Base-by-base conservation (phyloP, 768 basidiomycete species). In the Epithele typhae region DNA sequence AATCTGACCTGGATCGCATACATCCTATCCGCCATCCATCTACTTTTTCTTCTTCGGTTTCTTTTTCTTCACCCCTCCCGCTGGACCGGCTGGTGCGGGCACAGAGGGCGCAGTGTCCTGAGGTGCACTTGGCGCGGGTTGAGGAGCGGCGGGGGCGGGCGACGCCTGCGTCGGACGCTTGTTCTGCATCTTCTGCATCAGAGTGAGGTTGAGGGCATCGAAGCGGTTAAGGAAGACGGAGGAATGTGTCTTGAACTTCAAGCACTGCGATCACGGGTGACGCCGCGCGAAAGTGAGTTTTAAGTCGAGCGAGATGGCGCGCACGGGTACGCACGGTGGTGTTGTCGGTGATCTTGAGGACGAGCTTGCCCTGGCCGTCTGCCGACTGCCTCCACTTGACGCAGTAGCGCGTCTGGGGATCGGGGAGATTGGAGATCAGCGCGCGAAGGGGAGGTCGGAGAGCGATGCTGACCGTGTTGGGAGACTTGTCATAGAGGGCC, bases 201-300 rank as follows among this genome's bases (percentile, higher is more conserved):
- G 72, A 6, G 86, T 81, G 35, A 87, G 76, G 62, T 95, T 96
- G 51, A 98, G 76, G 6, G 84, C 77, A 66, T 97, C 93, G 69
- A 98, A 97, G 56, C 94, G 87, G 74, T 97, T 96, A 53, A 98
- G 83, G 68, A 91, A 92, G 62, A 95, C 84, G 41, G 89, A 91
- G 3, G 93, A 96, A 57, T 85, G 83, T 1, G 94, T 95, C 67
- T 94, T 92, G 75, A 95, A 97, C 67, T 94, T 96, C 57, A 97
- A 75, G 64, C 92, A 95, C 95, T 98, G 63, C 5, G 21, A 15
- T 38, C 37, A 39, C 14, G 19, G 15, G n/a, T 7, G 27, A 30
- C 27, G 27, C 14, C 8, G 27, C 8, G 27, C 8, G 14, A 7
- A 30, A 30, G 27, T 14, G 8, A 30, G 8, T 14, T 30, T 30